Base-by-base conservation (phyloP, 768 basidiomycete genomes). In the Naganishia vishniacii region DNA sequence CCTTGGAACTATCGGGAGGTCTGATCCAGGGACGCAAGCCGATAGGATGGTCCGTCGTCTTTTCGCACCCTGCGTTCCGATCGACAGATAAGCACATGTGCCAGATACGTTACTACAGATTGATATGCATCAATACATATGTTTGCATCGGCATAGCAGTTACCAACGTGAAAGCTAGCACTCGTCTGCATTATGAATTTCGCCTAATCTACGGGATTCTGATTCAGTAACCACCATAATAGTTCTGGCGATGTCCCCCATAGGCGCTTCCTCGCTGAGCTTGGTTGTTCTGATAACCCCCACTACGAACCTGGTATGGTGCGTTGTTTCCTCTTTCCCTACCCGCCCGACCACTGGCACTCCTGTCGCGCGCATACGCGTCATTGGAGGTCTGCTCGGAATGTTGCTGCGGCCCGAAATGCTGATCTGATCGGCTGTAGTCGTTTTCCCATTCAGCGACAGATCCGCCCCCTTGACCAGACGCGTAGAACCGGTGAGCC, bases 221-320 rank as follows among this genome's bases (percentile, higher is more conserved):
- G 11, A 25, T 11, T 26, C 16, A 56, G 37, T 56, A 56, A 12
- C 53, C 37, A 29, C 53, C 53, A n/a, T 56, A 56, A 25, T 56
- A 56, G 25, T 56, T 56, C 53, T 56, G 53, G 15, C 53, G 53
- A 12, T 56, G 53, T 37, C 53, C 53, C 7, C 53, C 53, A 41
- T 37, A 56, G n/a, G 20, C 18, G 11, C 53, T 56, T n/a, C 20
- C 20, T 25, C 40, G 53, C 11, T 18, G 53, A 15, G 34, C 32
- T 1, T 56, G 34, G 20, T 56, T 56, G 20, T 34, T 37, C 1
- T 34, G 20, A 20, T 56, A 41, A 9, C 53, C 53, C 7, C 53
- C 53, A 13, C 23, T 26, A 4, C 31, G 32, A 16, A n/a, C 9
- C 31, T 51, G 49, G 49, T 5, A 8, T 34, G n/a, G n/a, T n/a